These are phyloP conservation scores for Crithidia acanthocephali DNA, from an alignment of 208 protist species.

Conservation along the genomic window DNA sequence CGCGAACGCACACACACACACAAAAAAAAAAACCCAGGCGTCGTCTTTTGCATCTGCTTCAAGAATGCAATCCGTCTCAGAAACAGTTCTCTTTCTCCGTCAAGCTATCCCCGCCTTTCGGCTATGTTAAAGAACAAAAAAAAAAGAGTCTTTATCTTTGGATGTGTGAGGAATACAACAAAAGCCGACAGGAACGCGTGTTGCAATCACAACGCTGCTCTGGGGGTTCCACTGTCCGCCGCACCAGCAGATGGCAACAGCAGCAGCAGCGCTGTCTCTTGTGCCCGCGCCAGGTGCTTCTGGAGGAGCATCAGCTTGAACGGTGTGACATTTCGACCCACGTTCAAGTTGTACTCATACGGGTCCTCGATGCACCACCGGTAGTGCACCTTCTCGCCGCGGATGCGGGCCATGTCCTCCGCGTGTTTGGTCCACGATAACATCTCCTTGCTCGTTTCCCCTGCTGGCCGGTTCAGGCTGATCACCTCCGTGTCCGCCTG, in stretches of 20 bases:
- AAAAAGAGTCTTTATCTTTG: conserved; percentile 1
- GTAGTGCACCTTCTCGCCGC: conserved; percentile 81
- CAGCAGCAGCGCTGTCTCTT: conserved; percentile 64
- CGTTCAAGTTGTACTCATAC: conserved; percentile 89
- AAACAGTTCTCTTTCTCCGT: too few relatives aligned
- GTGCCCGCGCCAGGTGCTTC: conserved; percentile 72
- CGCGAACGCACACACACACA: too few relatives aligned
- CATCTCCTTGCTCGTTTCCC: conserved; percentile 60
- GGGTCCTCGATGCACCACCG: conserved; percentile 93
- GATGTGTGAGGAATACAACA: neutral
- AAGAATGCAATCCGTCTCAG: too few relatives aligned
- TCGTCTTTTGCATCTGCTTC: too few relatives aligned
- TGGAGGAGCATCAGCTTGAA: conserved; percentile 82
- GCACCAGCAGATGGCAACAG: conserved; percentile 7
- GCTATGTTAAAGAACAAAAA: neutral
- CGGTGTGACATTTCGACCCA: conserved; percentile 86
- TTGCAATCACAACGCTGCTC: neutral
- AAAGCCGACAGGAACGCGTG: neutral
- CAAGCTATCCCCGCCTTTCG: neutral
- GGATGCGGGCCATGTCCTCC: conserved; percentile 79
- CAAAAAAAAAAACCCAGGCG: too few relatives aligned
- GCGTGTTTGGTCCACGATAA: conserved; percentile 80
- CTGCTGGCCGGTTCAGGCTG: conserved; percentile 51
- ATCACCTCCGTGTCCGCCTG: conserved; percentile 66
- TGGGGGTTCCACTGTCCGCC: neutral